Evolutionary conservation across 495 filamentous ascomycete genomes (phyloP).

Genomic region (Alectoria sarmentosa): DNA sequence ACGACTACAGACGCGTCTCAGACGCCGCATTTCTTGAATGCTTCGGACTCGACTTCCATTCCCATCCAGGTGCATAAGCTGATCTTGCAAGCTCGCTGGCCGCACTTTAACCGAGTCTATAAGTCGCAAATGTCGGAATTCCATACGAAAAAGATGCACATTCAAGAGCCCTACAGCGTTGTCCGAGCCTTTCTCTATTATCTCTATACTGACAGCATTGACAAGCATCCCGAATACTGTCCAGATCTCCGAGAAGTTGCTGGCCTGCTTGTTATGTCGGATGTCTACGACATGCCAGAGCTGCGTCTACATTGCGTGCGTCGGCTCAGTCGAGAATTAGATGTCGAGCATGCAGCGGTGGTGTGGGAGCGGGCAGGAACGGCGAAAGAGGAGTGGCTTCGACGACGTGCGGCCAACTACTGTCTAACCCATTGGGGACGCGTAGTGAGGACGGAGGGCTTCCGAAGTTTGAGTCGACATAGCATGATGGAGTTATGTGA

Average conservation of each 20-base stretch:
- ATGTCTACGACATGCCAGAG: conserved; percentile 93
- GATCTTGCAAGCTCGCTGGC: conserved; percentile 91
- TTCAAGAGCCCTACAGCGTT: conserved; percentile 90
- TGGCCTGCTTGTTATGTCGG: conserved; percentile 94
- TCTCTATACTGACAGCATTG: conserved; percentile 91
- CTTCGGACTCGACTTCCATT: conserved; percentile 59
- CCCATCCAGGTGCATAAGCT: conserved; percentile 92
- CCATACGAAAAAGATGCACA: conserved; percentile 93
- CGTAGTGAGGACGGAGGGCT: conserved; percentile 80
- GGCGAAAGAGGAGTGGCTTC: conserved; percentile 88
- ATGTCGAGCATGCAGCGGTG: conserved; percentile 88
- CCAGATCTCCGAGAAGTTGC: conserved; percentile 79
- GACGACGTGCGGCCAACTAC: conserved; percentile 76
- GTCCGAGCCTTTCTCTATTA: conserved; percentile 95
- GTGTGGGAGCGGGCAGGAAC: conserved; percentile 91
- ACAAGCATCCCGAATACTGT: conserved; percentile 54
- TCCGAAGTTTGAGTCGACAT: conserved; percentile 66
- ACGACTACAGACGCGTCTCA: conserved; percentile 31
- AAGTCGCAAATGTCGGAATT: conserved; percentile 93
- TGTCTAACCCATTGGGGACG: conserved; percentile 93
- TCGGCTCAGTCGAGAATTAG: conserved; percentile 78
- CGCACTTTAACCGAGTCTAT: conserved; percentile 88
- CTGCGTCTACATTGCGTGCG: conserved; percentile 85
- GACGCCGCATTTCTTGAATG: conserved; percentile 51
- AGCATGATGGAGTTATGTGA: conserved; percentile 87